Evolutionary conservation across 116 monocot genomes (phyloP).

Genomic region (Cymodocea nodosa): DNA sequence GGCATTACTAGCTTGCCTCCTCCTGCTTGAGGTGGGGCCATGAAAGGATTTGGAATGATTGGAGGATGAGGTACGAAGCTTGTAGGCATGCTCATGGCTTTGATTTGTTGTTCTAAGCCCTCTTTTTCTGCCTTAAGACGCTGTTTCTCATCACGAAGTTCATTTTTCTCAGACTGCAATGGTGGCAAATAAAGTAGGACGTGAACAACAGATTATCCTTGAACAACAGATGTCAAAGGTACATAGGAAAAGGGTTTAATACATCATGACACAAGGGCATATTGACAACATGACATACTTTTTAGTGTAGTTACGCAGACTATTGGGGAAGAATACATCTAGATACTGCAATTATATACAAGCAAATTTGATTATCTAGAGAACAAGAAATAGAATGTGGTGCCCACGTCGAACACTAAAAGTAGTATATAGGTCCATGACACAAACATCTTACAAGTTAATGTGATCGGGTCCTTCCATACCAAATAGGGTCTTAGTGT

Average conservation of each 20-base stretch:
- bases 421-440: too few relatives aligned
- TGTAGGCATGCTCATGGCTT: constrained; percentile 42
- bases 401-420: too few relatives aligned
- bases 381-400: too few relatives aligned
- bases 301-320: too few relatives aligned
- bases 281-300: too few relatives aligned
- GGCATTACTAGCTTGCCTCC: constrained; percentile 68
- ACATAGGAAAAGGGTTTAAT: not conserved
- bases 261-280: too few relatives aligned
- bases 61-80: constrained; percentile 50
- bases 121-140: constrained; percentile 83
- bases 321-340: too few relatives aligned
- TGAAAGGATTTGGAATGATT: constrained; percentile 45
- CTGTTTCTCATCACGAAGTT: constrained; percentile 93
- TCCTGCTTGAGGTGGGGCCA: constrained; percentile 31
- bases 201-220: not conserved
- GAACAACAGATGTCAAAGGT: not conserved
- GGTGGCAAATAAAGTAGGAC: not conserved
- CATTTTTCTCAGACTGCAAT: constrained; percentile 71
- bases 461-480: too few relatives aligned
- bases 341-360: too few relatives aligned
- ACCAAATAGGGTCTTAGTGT: too few relatives aligned
- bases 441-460: too few relatives aligned
- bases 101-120: constrained; percentile 80
- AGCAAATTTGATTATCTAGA: too few relatives aligned